Percentiles rank a stretch among this genome's conserved stretches.
Conservation (phyloP, 148 eudicot genomes). For the Silene uniflora region DNA sequence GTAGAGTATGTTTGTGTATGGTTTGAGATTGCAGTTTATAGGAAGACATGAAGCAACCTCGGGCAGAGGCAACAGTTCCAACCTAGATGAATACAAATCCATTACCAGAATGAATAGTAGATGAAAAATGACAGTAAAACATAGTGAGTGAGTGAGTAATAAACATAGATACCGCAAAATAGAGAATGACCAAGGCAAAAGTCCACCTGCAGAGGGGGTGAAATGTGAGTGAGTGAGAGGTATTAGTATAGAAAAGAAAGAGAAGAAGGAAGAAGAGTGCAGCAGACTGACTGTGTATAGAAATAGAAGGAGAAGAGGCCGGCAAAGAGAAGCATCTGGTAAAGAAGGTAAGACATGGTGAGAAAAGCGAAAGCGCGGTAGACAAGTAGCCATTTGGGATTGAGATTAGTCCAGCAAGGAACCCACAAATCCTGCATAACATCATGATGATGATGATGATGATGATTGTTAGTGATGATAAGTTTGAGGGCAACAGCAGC, state of each 20-base stretch:
- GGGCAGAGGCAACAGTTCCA: slow-evolving; percentile 59
- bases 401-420: slow-evolving; percentile 67
- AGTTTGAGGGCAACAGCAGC: slow-evolving; percentile 25
- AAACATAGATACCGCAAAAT: slow-evolving; percentile 62
- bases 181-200: slow-evolving; percentile 63
- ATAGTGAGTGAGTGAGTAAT: too few relatives aligned
- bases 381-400: slow-evolving; percentile 61
- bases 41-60: slow-evolving; percentile 53
- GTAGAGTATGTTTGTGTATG: slow-evolving; percentile 38
- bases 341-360: slow-evolving; percentile 57
- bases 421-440: slow-evolving; percentile 43
- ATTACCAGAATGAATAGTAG: not conserved
- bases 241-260: not conserved
- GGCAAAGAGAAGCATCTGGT: slow-evolving; percentile 29
- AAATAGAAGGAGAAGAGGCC: slow-evolving; percentile 64
- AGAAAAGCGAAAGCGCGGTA: slow-evolving; percentile 57
- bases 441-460: not conserved
- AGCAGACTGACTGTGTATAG: slow-evolving; percentile 70
- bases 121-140: too few relatives aligned
- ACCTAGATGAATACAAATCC: slow-evolving; percentile 34
- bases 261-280: not conserved
- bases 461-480: slow-evolving; percentile 24
- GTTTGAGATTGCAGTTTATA: slow-evolving; percentile 21
- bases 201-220: slow-evolving; percentile 69
- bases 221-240: too few relatives aligned